phyloP scores from a whole-genome alignment of 306 rosid species.

The Prunus mira region DNA sequence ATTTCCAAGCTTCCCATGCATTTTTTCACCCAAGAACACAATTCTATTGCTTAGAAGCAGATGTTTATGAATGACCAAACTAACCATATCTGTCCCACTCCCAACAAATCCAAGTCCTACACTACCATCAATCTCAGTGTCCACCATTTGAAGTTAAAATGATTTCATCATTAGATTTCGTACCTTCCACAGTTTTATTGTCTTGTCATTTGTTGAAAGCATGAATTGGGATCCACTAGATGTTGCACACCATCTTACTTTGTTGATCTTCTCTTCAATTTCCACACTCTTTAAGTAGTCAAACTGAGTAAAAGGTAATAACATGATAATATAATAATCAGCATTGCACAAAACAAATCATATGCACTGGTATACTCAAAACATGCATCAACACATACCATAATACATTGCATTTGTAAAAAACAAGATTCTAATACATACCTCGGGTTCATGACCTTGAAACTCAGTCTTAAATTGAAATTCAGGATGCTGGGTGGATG shows the following conservation, averaged over 20 bases:
- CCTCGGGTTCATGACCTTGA: conserved; percentile 77
- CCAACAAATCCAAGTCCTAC: not conserved
- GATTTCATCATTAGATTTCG: not conserved
- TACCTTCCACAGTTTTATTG: conserved; percentile 70
- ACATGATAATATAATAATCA: conserved; percentile 1
- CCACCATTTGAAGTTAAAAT: not conserved
- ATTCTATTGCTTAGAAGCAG: not conserved
- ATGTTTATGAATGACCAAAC: not conserved
- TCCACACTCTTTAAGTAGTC: conserved; percentile 61
- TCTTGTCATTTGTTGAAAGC: conserved; percentile 66
- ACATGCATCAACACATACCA: not conserved
- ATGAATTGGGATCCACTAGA: conserved; percentile 46
- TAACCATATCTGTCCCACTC: not conserved
- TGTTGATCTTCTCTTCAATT: conserved; percentile 61
- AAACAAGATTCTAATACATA: conserved; percentile 2
- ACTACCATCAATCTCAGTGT: not conserved
- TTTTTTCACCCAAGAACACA: not conserved
- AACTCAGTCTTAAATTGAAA: conserved; percentile 57
- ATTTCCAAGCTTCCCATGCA: not conserved
- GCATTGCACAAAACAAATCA: not conserved
- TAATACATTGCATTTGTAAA: not conserved
- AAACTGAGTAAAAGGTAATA: conserved; percentile 30
- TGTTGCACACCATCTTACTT: conserved; percentile 55
- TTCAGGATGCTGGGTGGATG: conserved; percentile 33
- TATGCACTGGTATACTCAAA: not conserved